Evolutionary conservation across 2,329 filamentous ascomycete species (phyloP), one percentile per base, ranked within the genome.

Genomic region (Rutstroemia sp.): DNA sequence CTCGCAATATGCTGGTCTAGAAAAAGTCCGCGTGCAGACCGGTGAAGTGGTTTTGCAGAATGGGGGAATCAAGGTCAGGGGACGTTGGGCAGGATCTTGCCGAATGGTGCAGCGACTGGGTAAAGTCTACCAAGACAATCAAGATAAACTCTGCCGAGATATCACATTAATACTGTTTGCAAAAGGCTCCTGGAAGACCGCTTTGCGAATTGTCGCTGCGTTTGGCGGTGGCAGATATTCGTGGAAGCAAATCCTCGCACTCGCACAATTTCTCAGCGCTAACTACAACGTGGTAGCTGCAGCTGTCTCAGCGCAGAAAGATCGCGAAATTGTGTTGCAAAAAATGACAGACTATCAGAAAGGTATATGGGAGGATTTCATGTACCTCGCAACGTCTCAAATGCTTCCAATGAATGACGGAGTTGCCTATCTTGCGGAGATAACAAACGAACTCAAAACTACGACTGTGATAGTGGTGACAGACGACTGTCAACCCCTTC

Each of bases 371-470:
- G 54, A 25, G 3, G 54, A 52, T 5, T 53, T 53, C 5, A 57
- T 57, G 49, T 37, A 46, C 16, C 49, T 57, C 8, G 37, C 41
- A 19, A 52, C 41, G 41, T 44, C 49, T 49, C 41, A 46, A 38
- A 57, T 49, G 49, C 19, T 49, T 49, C 12, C 52, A 8, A 16
- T 41, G 34, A 48, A 49, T 21, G 52, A 54, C 27, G 44, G 42
- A 5, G 39, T 54, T 48, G 52, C 52, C 5, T 54, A 49, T 48
- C 52, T 54, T 12, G 34, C 44, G 1, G 10, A 25, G 21, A 4
- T 54, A 18, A 8, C 16, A 34, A 54, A 54, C 6, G 23, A 14
- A 12, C 42, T n/a, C 3, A 44, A 52, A 41, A 41, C 38, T 19
- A 52, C 49, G 6, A 14, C 41, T 7, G 44, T 21, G 7, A 52